Evolutionary conservation across 2,329 filamentous ascomycete species (phyloP).

Genomic region (Diaporthe capsici): DNA sequence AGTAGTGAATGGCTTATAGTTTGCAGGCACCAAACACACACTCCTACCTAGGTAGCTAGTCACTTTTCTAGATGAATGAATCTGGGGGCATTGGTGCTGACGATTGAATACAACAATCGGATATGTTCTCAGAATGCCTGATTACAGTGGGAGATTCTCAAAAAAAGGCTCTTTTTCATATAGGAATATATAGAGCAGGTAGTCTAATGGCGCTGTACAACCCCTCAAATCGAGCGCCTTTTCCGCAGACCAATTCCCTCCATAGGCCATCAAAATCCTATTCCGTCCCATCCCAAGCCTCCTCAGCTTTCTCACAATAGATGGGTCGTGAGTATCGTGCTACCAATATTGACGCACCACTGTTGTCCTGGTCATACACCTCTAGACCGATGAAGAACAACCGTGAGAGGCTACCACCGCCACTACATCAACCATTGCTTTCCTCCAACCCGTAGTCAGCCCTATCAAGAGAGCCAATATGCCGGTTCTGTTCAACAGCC

Average conservation of each 20-base stretch:
- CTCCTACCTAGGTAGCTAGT: not conserved
- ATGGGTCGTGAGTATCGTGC: not conserved
- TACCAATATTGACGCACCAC: not conserved
- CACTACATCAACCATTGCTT: not conserved
- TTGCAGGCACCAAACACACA: not conserved
- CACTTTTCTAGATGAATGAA: not conserved
- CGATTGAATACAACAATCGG: not conserved
- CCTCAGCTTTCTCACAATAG: not conserved
- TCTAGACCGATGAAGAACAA: not conserved
- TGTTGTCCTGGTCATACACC: not conserved
- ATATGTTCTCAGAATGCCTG: not conserved
- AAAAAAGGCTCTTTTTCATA: not conserved
- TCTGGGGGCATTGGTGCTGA: not conserved
- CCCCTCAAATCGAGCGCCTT: not conserved
- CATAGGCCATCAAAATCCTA: not conserved
- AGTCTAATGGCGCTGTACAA: not conserved
- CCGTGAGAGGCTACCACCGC: not conserved
- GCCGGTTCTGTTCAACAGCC: rapidly evolving
- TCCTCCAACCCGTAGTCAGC: not conserved
- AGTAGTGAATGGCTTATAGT: not conserved
- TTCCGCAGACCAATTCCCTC: not conserved
- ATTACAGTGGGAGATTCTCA: not conserved
- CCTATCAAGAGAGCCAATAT: not conserved
- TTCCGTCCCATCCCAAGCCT: not conserved
- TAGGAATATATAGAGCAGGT: not conserved